These are phyloP conservation scores for Pichia sporocuriosa DNA, from an alignment of 805 yeast genomes.

Conservation along the genomic window DNA sequence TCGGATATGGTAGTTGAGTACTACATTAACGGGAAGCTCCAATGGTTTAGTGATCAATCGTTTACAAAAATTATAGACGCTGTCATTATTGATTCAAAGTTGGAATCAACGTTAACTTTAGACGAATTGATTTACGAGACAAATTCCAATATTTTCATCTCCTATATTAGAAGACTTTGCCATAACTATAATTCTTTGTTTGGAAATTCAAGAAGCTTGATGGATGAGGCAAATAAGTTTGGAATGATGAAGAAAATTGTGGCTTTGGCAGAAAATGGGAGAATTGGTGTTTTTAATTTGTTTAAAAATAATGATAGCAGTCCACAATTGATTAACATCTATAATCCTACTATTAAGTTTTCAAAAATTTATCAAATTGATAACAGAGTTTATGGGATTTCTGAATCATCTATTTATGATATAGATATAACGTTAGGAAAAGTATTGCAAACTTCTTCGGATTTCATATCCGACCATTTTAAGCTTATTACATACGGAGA, in stretches of 20 bases:
- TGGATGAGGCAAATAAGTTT: constrained; percentile 29
- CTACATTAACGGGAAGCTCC: constrained; percentile 19
- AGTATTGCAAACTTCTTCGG: background rate
- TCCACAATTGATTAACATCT: constrained; percentile 4
- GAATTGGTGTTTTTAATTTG: constrained; percentile 38
- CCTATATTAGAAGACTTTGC: constrained; percentile 28
- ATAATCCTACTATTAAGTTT: constrained; percentile 2
- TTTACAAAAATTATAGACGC: constrained; percentile 33
- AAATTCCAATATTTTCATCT: constrained; percentile 20
- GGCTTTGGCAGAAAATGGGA: constrained; percentile 35
- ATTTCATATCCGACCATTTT: constrained; percentile 5
- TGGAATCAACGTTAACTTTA: constrained; percentile 17
- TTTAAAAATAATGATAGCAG: constrained; percentile 22
- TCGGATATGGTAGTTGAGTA: constrained; percentile 14
- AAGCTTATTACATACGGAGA: constrained; percentile 3
- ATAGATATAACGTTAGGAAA: constrained; percentile 2
- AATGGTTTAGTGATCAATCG: constrained; percentile 42
- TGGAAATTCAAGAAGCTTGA: constrained; percentile 12
- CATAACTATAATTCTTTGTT: constrained; percentile 23
- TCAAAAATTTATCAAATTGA: constrained; percentile 13
- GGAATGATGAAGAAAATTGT: constrained; percentile 41
- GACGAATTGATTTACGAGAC: constrained; percentile 30
- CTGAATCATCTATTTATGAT: background rate
- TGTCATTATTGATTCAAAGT: constrained; percentile 22
- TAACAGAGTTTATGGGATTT: constrained; percentile 1